phyloP scores from a whole-genome alignment of 805 yeast genomes.

The Candida krabiensis region DNA sequence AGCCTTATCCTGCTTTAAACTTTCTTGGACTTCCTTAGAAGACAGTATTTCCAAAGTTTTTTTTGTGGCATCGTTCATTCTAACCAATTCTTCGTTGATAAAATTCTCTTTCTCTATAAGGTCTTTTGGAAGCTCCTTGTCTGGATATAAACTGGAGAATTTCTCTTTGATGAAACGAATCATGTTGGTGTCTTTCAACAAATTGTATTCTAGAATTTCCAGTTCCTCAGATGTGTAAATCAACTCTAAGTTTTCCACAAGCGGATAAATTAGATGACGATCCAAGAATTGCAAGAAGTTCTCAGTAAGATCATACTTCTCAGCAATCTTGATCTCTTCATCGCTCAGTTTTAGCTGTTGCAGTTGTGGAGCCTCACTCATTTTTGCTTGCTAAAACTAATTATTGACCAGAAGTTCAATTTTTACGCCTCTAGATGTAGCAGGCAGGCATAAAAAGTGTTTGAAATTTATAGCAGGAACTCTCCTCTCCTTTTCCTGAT shows the following conservation, averaged over 20 bases:
- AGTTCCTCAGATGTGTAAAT: conserved; percentile 41
- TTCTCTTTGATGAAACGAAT: conserved; percentile 47
- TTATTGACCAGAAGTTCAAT: too few species aligned
- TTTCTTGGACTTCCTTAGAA: conserved; percentile 50
- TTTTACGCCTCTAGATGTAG: too few species aligned
- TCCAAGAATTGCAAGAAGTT: conserved; percentile 59
- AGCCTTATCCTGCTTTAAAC: conserved; percentile 55
- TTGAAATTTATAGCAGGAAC: too few species aligned
- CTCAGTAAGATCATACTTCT: conserved; percentile 53
- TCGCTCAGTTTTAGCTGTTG: conserved; percentile 23
- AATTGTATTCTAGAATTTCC: conserved; percentile 47
- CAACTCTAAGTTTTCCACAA: conserved; percentile 47
- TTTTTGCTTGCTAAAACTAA: too few species aligned
- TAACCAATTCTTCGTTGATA: conserved; percentile 37
- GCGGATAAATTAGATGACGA: conserved; percentile 56
- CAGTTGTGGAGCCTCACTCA: conserved; percentile 3
- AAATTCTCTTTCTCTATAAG: conserved; percentile 39
- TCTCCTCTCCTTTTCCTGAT: too few species aligned
- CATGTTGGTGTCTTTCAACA: conserved; percentile 60
- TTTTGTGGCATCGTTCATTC: conserved; percentile 42
- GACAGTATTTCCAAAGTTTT: conserved; percentile 46
- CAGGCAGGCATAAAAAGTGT: too few species aligned
- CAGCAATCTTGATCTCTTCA: conserved; percentile 42
- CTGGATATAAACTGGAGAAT: conserved; percentile 42
- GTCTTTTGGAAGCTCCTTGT: conserved; percentile 41